Evolutionary conservation across 169 alveolate genomes (phyloP), one percentile per base, ranked within the genome.

Genomic region (Plasmodium chabaudi): DNA sequence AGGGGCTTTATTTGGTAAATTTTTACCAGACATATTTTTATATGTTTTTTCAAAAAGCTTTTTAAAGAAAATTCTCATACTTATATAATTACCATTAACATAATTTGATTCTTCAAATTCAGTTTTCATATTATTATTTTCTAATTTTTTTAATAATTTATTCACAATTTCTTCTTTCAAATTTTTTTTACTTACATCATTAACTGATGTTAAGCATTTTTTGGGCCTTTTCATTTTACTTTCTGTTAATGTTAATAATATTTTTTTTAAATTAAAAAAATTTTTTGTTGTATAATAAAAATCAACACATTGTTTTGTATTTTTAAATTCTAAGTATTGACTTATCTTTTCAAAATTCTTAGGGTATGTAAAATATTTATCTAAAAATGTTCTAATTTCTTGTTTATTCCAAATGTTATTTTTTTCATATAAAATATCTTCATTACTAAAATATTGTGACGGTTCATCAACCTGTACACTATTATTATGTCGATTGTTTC

Each of bases 341-440:
- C 97, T 96, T 57, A 96, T 95, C 53, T 95, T 95, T 46, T 93
- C 93, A 82, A 96, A 96, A 70, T 96, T 95, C 56, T 96, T 96
- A 19, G 98, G 98, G 74, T 96, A 95, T 95, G 94, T 89, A 47
- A 96, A 88, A 55, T 94, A 96, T 88, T 95, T 94, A 74, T 95
- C 97, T 9, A 95, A 88, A 64, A 94, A 96, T 15, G 86, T 92
- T 56, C 95, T 91, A 44, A 94, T 93, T 59, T 96, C 97, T 27
- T 92, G 88, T 67, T 69, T 89, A 21, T 95, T 93, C 98, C 98
- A 96, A 56, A 95, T 91, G 63, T 93, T 87, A 71, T 92, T 82
- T 49, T 87, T 82, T 55, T 94, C 87, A 39, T 60, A 71, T 17
- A 42, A 65, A 19, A 86, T 19, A 49, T 93, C 93, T 19, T 91